Evolutionary conservation across 305 asterid species (phyloP).

Genomic region (Fraxinus paxiana): DNA sequence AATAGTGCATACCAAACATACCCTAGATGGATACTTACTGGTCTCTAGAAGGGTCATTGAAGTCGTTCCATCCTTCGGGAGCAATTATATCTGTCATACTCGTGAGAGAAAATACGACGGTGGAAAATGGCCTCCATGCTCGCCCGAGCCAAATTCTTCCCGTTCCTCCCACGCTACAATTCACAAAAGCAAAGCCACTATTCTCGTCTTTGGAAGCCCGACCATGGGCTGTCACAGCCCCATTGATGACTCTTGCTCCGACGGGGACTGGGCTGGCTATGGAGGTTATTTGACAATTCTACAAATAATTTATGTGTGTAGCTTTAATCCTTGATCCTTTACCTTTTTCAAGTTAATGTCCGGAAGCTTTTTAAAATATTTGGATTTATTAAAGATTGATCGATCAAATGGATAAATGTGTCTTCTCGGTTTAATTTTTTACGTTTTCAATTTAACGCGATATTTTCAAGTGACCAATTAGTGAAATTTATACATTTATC

Average conservation of each 20-base stretch:
- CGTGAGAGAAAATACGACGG: slow-evolving; percentile 60
- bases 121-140: slow-evolving; percentile 88
- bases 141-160: slow-evolving; percentile 82
- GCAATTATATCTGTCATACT: slow-evolving; percentile 75
- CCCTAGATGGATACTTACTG: slow-evolving; percentile 38
- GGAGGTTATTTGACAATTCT: slow-evolving; percentile 60
- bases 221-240: slow-evolving; percentile 80
- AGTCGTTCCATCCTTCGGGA: slow-evolving; percentile 91
- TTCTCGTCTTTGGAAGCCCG: slow-evolving; percentile 69
- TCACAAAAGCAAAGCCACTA: slow-evolving; percentile 66
- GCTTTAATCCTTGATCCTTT: not conserved
- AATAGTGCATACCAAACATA: not conserved
- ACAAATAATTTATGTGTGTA: not conserved
- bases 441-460: not conserved
- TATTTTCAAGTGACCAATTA: not conserved
- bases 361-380: too few relatives aligned
- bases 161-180: slow-evolving; percentile 72
- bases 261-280: slow-evolving; percentile 68
- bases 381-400: not conserved
- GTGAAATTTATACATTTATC: not conserved
- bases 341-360: not conserved
- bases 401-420: not conserved
- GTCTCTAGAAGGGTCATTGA: slow-evolving; percentile 72
- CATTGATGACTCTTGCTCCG: slow-evolving; percentile 54
- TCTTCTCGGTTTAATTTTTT: not conserved